Evolutionary conservation across 139 green algal species (phyloP), one percentile per base, ranked within the genome.

Genomic region (Nannochloris sp.): DNA sequence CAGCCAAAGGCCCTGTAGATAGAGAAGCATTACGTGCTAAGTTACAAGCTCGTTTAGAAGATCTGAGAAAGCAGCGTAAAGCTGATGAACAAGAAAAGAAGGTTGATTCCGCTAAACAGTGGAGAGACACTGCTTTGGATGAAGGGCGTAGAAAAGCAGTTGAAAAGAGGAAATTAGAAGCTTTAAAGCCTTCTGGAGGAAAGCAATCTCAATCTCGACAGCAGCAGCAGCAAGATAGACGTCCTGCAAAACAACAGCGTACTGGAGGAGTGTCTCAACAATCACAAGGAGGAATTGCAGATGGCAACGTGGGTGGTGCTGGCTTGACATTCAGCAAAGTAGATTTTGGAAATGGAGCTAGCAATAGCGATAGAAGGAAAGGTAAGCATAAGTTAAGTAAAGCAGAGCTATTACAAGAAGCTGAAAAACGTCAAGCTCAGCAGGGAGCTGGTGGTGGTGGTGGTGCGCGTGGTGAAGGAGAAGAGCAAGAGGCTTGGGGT

Each of bases 11-110:
- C 51, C 33, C 10, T 0, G 29, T 68, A n/a, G 80, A 73, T 13
- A 51, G 79, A 12, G 70, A 87, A 24, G 79, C 85, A 67, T 76
- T 90, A 38, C 61, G 76, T 25, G 71, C 79, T 44, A 70, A 73
- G 42, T 75, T 91, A 57, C 74, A 87, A 33, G 36, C 64, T 14
- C 83, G 84, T 29, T 74, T 89, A 25, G 71, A 83, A 73, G 80
- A 70, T 37, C 56, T 62, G 44, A 33, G 46, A 23, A 25, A 19
- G 6, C n/a, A 72, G 34, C 66, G 65, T 37, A 73, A 79, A 30
- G 73, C 73, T 29, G 66, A 82, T 33, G 69, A 79, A 55, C 36
- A 54, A 27, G 29, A 45, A 4, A 13, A 55, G 25, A 54, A 60
- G 30, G 63, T 30, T 13, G 36, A 31, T 32, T 58, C 48, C 15